phyloP scores from a whole-genome alignment of 768 basidiomycete genomes.

The Russula emetica region DNA sequence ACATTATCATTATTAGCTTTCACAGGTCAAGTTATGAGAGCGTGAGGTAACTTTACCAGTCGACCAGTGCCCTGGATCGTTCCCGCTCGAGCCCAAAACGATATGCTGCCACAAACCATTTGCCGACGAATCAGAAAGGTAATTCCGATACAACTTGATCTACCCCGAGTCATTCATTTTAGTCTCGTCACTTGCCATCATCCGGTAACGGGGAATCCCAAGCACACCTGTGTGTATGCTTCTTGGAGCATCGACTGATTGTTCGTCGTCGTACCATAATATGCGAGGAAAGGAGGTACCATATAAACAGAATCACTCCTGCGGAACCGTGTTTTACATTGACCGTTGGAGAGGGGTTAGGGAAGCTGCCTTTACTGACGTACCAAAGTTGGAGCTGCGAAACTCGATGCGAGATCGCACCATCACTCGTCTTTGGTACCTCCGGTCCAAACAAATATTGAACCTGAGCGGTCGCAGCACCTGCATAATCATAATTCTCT shows the following conservation, averaged over 20 bases:
- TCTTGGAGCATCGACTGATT: constrained; percentile 58
- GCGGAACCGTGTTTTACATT: background rate
- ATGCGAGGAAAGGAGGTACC: constrained; percentile 84
- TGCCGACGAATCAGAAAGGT: constrained; percentile 50
- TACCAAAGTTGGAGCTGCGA: constrained; percentile 71
- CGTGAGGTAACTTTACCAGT: constrained; percentile 58
- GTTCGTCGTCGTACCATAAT: constrained; percentile 61
- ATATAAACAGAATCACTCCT: constrained; percentile 83
- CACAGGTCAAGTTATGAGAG: background rate
- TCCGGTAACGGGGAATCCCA: too few relatives aligned
- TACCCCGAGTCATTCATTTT: constrained; percentile 5
- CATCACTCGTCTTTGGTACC: constrained; percentile 62
- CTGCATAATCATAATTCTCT: constrained; percentile 52
- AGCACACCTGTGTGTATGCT: constrained; percentile 55
- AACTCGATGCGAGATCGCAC: constrained; percentile 76
- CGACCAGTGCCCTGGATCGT: constrained; percentile 73
- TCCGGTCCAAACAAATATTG: constrained; percentile 48
- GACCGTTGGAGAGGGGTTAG: too few relatives aligned
- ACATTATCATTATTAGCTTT: background rate
- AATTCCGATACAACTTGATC: constrained; percentile 62
- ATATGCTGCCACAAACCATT: constrained; percentile 76
- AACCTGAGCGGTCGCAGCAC: constrained; percentile 63
- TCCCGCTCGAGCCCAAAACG: constrained; percentile 46
- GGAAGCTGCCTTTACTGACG: constrained; percentile 27
- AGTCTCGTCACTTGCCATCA: background rate